Conservation (phyloP, 2,329 filamentous ascomycete species). For the Arachnopeziza araneosa region DNA sequence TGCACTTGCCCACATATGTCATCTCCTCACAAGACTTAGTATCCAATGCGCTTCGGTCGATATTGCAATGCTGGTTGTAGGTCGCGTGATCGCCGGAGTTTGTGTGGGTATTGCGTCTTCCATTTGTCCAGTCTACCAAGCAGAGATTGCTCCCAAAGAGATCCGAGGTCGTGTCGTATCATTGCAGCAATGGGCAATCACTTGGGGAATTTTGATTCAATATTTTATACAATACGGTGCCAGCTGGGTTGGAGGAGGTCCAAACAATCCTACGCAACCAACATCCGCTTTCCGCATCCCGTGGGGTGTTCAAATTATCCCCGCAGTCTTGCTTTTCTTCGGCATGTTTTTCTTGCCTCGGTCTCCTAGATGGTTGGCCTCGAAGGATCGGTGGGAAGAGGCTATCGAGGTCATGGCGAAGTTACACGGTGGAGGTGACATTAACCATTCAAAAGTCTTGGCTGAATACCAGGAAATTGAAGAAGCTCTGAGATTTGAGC, state of each 20-base stretch:
- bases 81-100: slow-evolving; percentile 65
- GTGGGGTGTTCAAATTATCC: slow-evolving; percentile 56
- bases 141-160: slow-evolving; percentile 57
- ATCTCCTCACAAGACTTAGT: slow-evolving; percentile 32
- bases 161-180: slow-evolving; percentile 55
- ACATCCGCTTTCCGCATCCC: slow-evolving; percentile 53
- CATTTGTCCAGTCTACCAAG: slow-evolving; percentile 63
- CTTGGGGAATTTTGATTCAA: slow-evolving; percentile 63
- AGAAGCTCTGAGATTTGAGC: slow-evolving; percentile 68
- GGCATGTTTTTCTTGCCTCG: slow-evolving; percentile 57
- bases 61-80: slow-evolving; percentile 65
- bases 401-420: slow-evolving; percentile 51
- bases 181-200: slow-evolving; percentile 66
- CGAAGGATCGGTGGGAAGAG: slow-evolving; percentile 62
- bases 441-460: slow-evolving; percentile 52
- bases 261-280: slow-evolving; percentile 44
- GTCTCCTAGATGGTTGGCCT: slow-evolving; percentile 66
- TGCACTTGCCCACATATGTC: not conserved
- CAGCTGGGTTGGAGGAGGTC: slow-evolving; percentile 47
- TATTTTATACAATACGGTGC: slow-evolving; percentile 63
- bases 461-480: slow-evolving; percentile 65
- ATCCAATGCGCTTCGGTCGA: slow-evolving; percentile 56
- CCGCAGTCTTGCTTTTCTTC: slow-evolving; percentile 46
- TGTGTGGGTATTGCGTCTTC: slow-evolving; percentile 68
- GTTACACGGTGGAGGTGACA: slow-evolving; percentile 52